Evolutionary conservation across 2,329 filamentous ascomycete genomes (phyloP).

Genomic region (Magnaporthiopsis rhizophila): DNA sequence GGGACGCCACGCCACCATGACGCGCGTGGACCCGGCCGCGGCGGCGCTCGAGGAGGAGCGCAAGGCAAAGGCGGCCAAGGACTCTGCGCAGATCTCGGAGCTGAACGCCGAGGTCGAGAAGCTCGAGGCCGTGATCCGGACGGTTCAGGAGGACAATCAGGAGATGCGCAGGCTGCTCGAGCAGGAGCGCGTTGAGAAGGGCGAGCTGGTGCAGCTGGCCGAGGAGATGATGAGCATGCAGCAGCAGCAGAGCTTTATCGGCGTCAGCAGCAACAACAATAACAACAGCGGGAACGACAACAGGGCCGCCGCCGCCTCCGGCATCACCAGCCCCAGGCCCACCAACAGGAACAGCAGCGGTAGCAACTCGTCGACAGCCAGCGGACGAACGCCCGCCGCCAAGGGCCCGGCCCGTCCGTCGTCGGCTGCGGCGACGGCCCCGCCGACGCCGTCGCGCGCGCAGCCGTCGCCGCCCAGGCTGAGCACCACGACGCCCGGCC

Average conservation of each 20-base stretch:
- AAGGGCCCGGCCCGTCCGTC: conserved; percentile 10
- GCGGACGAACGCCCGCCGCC: conserved; percentile 5
- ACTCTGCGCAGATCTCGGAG: conserved; percentile 59
- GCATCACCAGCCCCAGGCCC: neutral
- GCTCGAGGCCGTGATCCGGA: conserved; percentile 62
- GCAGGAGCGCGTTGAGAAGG: conserved; percentile 72
- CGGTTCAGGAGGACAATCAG: conserved; percentile 62
- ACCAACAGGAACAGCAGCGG: conserved; percentile 2
- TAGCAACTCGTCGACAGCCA: neutral
- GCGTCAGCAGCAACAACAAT: conserved; percentile 15
- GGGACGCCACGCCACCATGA: conserved; percentile 58
- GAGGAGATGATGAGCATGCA: conserved; percentile 72
- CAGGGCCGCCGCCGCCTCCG: neutral
- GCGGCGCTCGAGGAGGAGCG: conserved; percentile 42
- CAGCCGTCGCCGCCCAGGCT: conserved; percentile 12
- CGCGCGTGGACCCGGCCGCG: conserved; percentile 43
- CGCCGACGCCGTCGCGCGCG: conserved; percentile 15
- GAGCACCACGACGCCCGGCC: conserved; percentile 16
- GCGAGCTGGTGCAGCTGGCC: conserved; percentile 70
- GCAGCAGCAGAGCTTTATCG: conserved; percentile 38
- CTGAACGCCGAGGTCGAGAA: conserved; percentile 68
- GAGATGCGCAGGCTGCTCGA: conserved; percentile 59
- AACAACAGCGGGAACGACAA: neutral
- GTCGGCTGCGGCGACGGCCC: conserved; percentile 14
- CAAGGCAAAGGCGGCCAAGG: conserved; percentile 51